Conservation (phyloP, 129 eudicot genomes). For the Daucus carota region DH1_v3.0 NC_030386.2:33278001-33278500, state of each 20-base stretch:
- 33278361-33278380: slow-evolving; percentile 97
- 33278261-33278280: slow-evolving; percentile 19
- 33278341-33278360: slow-evolving; percentile 90
- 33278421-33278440: slow-evolving; percentile 94
- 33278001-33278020: slow-evolving; percentile 97
- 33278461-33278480: slow-evolving; percentile 91
- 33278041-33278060: slow-evolving; percentile 91
- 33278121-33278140: slow-evolving; percentile 42
- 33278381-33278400: slow-evolving; percentile 96
- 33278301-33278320: slow-evolving; percentile 11
- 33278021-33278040: slow-evolving; percentile 94
- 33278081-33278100: slow-evolving; percentile 5
- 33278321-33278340: slow-evolving; percentile 99
- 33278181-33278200: slow-evolving; percentile 94
- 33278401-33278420: slow-evolving; percentile 99
- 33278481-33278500: slow-evolving; percentile 93
- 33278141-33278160: slow-evolving; percentile 93
- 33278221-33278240: slow-evolving; percentile 99
- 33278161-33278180: slow-evolving; percentile 87
- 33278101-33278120: slow-evolving; percentile 1
- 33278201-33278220: slow-evolving; percentile 91
- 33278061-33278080: slow-evolving; percentile 1
- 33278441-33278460: slow-evolving; percentile 87
- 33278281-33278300: slow-evolving; percentile 8
- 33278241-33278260: slow-evolving; percentile 60